Conservation (phyloP, 2,329 filamentous ascomycete genomes). For the Dactylonectria macrodidyma region DNA sequence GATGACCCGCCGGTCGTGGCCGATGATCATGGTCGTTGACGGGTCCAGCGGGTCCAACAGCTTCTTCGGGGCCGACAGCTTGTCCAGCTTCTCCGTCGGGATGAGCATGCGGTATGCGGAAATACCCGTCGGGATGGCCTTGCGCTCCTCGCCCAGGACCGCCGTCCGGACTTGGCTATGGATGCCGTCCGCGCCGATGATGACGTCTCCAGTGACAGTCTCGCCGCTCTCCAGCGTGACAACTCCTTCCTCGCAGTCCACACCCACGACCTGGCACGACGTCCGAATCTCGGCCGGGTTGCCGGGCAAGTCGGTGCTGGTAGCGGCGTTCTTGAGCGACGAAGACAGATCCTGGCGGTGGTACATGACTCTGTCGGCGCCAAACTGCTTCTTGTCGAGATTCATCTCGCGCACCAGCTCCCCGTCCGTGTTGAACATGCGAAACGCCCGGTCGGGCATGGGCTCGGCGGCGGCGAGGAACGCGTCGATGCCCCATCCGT, state of each 20-base stretch:
- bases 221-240: constrained; percentile 38
- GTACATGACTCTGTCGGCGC: constrained; percentile 41
- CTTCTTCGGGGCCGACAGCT: constrained; percentile 25
- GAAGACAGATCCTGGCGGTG: constrained; percentile 41
- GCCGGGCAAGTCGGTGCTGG: constrained; percentile 22
- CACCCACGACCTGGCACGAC: constrained; percentile 29
- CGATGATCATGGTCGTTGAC: constrained; percentile 41
- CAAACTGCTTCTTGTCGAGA: constrained; percentile 35
- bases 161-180: constrained; percentile 40
- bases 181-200: constrained; percentile 44
- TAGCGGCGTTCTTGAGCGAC: constrained; percentile 33
- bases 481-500: constrained; percentile 34
- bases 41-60: constrained; percentile 29
- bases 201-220: constrained; percentile 32
- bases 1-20: constrained; percentile 40
- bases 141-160: constrained; percentile 31
- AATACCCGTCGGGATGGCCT: constrained; percentile 37
- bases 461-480: constrained; percentile 38
- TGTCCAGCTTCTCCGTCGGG: constrained; percentile 32
- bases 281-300: constrained; percentile 36
- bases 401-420: constrained; percentile 35
- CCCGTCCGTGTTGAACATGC: constrained; percentile 37
- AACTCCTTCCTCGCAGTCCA: constrained; percentile 37
- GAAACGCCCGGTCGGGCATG: constrained; percentile 37
- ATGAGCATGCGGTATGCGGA: constrained; percentile 44